phyloP scores from a whole-genome alignment of 805 yeast species.

The Hanseniaspora occidentalis region DNA sequence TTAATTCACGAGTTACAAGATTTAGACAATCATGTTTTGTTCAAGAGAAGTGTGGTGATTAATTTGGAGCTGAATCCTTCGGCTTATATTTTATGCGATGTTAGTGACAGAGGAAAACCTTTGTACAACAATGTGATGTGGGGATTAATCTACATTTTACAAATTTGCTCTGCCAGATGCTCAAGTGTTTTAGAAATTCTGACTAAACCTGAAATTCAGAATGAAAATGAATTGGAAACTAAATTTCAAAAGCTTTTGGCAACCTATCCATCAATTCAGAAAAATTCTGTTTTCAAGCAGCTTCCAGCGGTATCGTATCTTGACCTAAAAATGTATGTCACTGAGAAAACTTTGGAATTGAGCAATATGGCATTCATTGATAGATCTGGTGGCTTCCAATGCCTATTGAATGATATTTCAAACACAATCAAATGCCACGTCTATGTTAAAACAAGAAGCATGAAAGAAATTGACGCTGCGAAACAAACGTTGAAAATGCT shows the following conservation, averaged over 20 bases:
- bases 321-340: conserved; percentile 61
- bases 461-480: conserved; percentile 33
- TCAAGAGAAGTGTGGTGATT: conserved; percentile 39
- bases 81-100: conserved; percentile 30
- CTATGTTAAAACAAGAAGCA: conserved; percentile 35
- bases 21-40: conserved; percentile 10
- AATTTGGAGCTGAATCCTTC: conserved; percentile 50
- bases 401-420: conserved; percentile 70
- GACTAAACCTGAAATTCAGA: conserved; percentile 51
- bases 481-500: conserved; percentile 32
- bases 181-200: conserved; percentile 18
- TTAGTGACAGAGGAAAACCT: conserved; percentile 45
- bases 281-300: conserved; percentile 32
- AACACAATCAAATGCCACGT: conserved; percentile 55
- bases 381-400: conserved; percentile 64
- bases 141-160: conserved; percentile 66
- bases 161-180: conserved; percentile 30
- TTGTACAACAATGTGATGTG: conserved; percentile 69
- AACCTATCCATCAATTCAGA: conserved; percentile 24
- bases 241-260: conserved; percentile 43
- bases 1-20: conserved; percentile 27
- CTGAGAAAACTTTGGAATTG: conserved; percentile 64
- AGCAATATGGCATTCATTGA: conserved; percentile 55
- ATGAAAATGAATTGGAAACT: conserved; percentile 46
- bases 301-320: conserved; percentile 44